Evolutionary conservation across 176 grass and related monocot genomes (phyloP).

Genomic region (Ananas comosus): DNA sequence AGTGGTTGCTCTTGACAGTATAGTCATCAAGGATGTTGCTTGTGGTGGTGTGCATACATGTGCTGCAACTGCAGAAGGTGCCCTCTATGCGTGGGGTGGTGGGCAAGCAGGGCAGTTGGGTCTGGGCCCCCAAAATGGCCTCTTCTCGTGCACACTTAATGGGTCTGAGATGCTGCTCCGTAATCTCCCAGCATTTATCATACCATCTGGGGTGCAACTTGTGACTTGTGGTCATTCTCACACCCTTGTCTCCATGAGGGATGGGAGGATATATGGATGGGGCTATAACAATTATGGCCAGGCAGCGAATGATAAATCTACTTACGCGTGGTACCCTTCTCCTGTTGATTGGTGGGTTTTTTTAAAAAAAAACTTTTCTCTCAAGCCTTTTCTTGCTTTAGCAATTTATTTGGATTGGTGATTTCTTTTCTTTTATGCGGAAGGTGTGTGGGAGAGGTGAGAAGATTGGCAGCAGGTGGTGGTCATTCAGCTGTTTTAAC

Average conservation of each 20-base stretch:
- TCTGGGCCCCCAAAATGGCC: conserved; percentile 41
- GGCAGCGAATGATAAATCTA: conserved; percentile 70
- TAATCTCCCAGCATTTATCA: conserved; percentile 66
- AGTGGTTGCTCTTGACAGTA: conserved; percentile 71
- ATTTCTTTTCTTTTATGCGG: not conserved
- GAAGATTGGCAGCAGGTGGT: conserved; percentile 72
- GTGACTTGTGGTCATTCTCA: conserved; percentile 87
- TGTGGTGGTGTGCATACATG: conserved; percentile 90
- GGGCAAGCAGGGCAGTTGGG: conserved; percentile 75
- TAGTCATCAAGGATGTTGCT: conserved; percentile 44
- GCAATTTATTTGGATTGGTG: conserved; percentile 1
- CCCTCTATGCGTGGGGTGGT: conserved; percentile 74
- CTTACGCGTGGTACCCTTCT: conserved; percentile 80
- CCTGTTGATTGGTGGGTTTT: conserved; percentile 76
- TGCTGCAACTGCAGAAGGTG: conserved; percentile 66
- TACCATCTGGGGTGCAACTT: conserved; percentile 51
- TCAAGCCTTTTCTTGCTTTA: not conserved
- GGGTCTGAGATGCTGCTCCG: conserved; percentile 48
- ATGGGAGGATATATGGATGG: conserved; percentile 87
- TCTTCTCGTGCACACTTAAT: conserved; percentile 53
- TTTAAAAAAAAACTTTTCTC: not conserved
- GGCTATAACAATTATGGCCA: conserved; percentile 96
- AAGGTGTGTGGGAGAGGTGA: conserved; percentile 93
- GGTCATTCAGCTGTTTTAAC: conserved; percentile 97
- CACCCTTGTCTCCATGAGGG: conserved; percentile 73